Evolutionary conservation across 768 basidiomycete species (phyloP).

Genomic region (Ramaria sp.): DNA sequence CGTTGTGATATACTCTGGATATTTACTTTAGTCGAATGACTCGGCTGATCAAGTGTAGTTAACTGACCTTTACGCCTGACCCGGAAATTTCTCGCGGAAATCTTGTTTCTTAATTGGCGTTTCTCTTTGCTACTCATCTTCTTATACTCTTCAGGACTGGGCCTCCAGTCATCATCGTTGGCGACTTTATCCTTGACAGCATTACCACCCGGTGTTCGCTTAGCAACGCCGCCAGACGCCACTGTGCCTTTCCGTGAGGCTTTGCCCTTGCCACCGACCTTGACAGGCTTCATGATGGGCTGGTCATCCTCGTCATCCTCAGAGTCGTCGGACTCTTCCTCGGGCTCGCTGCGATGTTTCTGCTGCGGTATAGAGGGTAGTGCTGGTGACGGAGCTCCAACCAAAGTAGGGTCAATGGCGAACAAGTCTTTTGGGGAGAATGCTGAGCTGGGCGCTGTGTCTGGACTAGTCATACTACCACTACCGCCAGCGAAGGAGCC

Average conservation of each 20-base stretch:
- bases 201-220: slow-evolving; percentile 32
- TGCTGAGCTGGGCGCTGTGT: slow-evolving; percentile 11
- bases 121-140: slow-evolving; percentile 96
- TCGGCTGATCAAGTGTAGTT: not conserved
- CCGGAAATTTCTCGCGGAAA: slow-evolving; percentile 91
- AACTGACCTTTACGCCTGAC: slow-evolving; percentile 76
- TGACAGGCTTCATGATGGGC: slow-evolving; percentile 42
- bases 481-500: slow-evolving; percentile 23
- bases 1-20: slow-evolving; percentile 82
- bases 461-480: slow-evolving; percentile 15
- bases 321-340: slow-evolving; percentile 23
- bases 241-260: slow-evolving; percentile 53
- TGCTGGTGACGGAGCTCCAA: slow-evolving; percentile 49
- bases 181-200: slow-evolving; percentile 42
- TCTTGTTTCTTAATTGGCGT: slow-evolving; percentile 92
- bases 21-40: not conserved
- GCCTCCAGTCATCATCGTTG: slow-evolving; percentile 71
- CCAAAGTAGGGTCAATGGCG: slow-evolving; percentile 68
- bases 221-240: slow-evolving; percentile 61
- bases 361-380: slow-evolving; percentile 14
- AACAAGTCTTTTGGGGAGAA: slow-evolving; percentile 24
- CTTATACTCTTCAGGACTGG: slow-evolving; percentile 85
- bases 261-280: slow-evolving; percentile 44
- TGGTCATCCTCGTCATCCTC: slow-evolving; percentile 25
- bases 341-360: slow-evolving; percentile 8